Evolutionary conservation across 805 yeast genomes (phyloP), one percentile per base, ranked within the genome.

Genomic region (Sugiyamaella lignohabitans): DNA sequence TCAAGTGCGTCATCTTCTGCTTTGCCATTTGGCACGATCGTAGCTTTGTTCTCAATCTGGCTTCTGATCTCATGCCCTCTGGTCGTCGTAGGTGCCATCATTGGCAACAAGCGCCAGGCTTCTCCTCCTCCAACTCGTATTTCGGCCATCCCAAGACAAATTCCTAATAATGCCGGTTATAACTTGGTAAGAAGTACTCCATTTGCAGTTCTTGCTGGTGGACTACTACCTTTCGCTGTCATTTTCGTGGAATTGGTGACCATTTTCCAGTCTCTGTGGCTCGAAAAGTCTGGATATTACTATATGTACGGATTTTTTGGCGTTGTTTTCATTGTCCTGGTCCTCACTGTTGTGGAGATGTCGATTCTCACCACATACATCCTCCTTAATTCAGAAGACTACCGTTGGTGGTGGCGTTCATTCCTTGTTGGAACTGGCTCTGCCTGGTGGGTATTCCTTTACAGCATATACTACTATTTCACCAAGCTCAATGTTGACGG

Each of bases 381-480:
- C 38, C 73, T 82, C 38, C 69, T 87, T 56, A 70, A 72, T 19
- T 68, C 75, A 54, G 76, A 74, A 43, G 75, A 69, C 58, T 75
- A 76, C 42, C 67, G 73, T 54, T 88, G 96, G 96, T 86, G 85
- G 60, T 87, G 95, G 95, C 72, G 81, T 54, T 71, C 87, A 10
- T 87, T 86, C 63, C 62, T 78, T 45, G 77, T 80, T 23, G 86
- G 94, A 3, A 69, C 78, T 3, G 79, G 89, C 48, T 75, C 85
- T 41, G 87, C 87, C 24, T 71, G 82, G 71, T 86, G 83, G 65
- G 72, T 87, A 48, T 78, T 78, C 53, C 62, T 71, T 5, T 87
- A 84, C 61, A 76, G 91, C 4, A 57, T 82, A 18, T 86, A 87
- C 61, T 76, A 78, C 57, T 57, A 76, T 43, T 68, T 70, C 43